Percentiles rank a stretch among this genome's conserved stretches.
These are phyloP conservation scores for Clarireedia paspali DNA, from an alignment of 2,329 filamentous ascomycete species.

Conservation along the genomic window DNA sequence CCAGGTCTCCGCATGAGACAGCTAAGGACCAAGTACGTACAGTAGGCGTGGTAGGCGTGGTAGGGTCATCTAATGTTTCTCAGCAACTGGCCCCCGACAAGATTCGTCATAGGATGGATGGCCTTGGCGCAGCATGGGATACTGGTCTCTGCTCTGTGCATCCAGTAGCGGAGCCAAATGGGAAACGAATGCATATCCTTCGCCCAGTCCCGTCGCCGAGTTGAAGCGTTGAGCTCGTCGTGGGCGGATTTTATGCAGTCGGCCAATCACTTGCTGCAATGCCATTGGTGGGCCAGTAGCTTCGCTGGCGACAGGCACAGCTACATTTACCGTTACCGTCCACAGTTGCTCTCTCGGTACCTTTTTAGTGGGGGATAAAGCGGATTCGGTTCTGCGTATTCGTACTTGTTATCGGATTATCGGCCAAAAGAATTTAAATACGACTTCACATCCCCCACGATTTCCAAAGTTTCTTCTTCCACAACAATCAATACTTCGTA, in stretches of 20 bases:
- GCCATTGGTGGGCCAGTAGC: neutral
- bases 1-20: neutral
- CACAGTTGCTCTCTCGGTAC: neutral
- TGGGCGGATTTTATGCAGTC: neutral
- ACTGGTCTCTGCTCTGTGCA: too few species aligned
- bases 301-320: neutral
- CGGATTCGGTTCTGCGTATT: neutral
- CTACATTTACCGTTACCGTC: neutral
- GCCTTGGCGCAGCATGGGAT: too few species aligned
- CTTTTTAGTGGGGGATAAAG: conserved; percentile 2
- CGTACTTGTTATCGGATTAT: neutral
- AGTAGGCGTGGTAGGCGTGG: too few species aligned
- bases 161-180: too few species aligned
- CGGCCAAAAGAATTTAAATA: neutral
- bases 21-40: too few species aligned
- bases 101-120: too few species aligned
- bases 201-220: too few species aligned
- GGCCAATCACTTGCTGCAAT: neutral
- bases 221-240: too few species aligned
- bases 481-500: neutral
- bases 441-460: neutral
- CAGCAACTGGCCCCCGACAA: neutral
- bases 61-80: too few species aligned
- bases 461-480: conserved; percentile 1
- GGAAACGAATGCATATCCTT: too few species aligned